Percentiles rank a stretch among this genome's conserved stretches.
Evolutionary conservation across 352 stramenopile species (phyloP).

Genomic region (Thalassiosira hispida): DNA sequence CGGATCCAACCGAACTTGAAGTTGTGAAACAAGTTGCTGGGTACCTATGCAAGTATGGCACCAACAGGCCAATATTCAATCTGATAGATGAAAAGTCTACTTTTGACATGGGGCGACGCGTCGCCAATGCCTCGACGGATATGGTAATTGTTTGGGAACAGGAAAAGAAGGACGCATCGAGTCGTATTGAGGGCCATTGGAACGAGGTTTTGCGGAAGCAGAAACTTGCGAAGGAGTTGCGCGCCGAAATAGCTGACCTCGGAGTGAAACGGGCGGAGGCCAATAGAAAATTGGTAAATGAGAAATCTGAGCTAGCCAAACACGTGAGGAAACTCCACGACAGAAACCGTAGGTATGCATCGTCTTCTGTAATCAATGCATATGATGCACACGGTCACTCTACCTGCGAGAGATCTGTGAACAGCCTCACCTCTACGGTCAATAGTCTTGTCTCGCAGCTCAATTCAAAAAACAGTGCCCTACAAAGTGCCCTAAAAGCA

Average conservation of each 20-base stretch:
- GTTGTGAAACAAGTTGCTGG: constrained; percentile 21
- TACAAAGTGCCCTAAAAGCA: constrained; percentile 35
- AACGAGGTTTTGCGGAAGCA: constrained; percentile 49
- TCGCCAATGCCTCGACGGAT: constrained; percentile 28
- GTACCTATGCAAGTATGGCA: constrained; percentile 42
- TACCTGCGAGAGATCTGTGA: background rate
- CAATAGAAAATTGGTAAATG: constrained; percentile 27
- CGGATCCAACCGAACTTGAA: constrained; percentile 39
- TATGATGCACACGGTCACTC: constrained; percentile 12
- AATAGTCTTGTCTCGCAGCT: constrained; percentile 26
- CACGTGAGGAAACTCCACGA: constrained; percentile 26
- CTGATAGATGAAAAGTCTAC: constrained; percentile 46
- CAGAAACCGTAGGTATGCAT: background rate
- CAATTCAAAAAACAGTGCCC: constrained; percentile 7
- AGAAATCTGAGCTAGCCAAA: constrained; percentile 27
- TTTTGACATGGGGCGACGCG: constrained; percentile 34
- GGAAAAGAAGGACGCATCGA: constrained; percentile 40
- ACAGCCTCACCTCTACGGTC: constrained; percentile 9
- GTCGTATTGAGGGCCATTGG: constrained; percentile 46
- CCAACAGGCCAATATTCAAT: constrained; percentile 41
- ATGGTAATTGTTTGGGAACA: constrained; percentile 42
- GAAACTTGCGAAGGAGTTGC: constrained; percentile 23
- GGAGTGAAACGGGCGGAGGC: constrained; percentile 13
- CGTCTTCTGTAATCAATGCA: background rate
- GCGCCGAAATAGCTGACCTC: constrained; percentile 35